A percentile compares a stretch with the other conserved stretches of the same genome.
Conservation (phyloP, 768 basidiomycete genomes). For the Dacryopinax primogenitus region DNA sequence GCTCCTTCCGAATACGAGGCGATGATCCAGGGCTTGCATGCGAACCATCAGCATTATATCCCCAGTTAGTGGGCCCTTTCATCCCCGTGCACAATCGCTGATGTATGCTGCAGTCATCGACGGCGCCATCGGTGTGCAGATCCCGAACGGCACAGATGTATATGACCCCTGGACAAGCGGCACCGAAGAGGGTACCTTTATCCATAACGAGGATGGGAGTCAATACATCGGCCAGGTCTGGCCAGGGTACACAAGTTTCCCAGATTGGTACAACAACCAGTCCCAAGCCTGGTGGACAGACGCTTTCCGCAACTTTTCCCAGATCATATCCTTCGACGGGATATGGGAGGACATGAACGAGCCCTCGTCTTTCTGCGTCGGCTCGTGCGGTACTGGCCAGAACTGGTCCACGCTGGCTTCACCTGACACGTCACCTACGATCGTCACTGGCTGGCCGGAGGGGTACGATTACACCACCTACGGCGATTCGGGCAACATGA, state of each 20-base stretch:
- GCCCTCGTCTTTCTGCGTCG: constrained; percentile 48
- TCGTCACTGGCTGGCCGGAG: constrained; percentile 51
- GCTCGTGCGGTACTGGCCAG: constrained; percentile 36
- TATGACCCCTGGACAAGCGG: constrained; percentile 54
- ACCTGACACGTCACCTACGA: constrained; percentile 21
- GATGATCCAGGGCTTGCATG: constrained; percentile 22
- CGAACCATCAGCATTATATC: constrained; percentile 24
- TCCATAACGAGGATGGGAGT: constrained; percentile 62
- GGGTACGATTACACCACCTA: constrained; percentile 54
- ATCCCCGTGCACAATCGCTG: not conserved
- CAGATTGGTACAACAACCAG: constrained; percentile 47
- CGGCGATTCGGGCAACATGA: constrained; percentile 63
- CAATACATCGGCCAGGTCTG: constrained; percentile 65
- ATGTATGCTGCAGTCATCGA: constrained; percentile 23
- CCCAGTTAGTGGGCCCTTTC: constrained; percentile 2
- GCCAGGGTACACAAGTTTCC: constrained; percentile 51
- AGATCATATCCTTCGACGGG: constrained; percentile 42
- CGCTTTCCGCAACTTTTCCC: constrained; percentile 31
- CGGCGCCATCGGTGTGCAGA: constrained; percentile 21
- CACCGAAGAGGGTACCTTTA: constrained; percentile 48
- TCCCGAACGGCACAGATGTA: constrained; percentile 15
- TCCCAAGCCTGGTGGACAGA: constrained; percentile 50
- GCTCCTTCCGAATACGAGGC: constrained; percentile 20
- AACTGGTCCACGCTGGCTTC: constrained; percentile 6
- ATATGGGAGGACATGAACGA: constrained; percentile 67